Base-by-base conservation (phyloP, 1,139 yeast genomes). In the Saccharomycopsis hybrid region DNA sequence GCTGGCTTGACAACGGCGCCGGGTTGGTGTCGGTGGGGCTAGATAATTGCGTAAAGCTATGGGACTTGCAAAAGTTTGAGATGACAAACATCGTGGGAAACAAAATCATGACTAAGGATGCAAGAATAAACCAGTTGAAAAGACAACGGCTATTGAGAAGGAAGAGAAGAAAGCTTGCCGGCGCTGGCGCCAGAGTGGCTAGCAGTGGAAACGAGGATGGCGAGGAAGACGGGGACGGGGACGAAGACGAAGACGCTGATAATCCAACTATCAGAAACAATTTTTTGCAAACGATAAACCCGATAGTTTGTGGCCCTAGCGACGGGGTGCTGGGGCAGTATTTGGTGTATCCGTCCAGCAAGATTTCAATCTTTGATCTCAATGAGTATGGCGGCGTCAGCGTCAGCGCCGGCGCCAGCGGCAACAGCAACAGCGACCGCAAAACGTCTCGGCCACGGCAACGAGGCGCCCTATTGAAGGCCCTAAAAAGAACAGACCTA, bases 211-310 rank as follows among this genome's bases (percentile, higher is more conserved):
- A n/a, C n/a, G n/a, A n/a, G n/a, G n/a, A n/a, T n/a, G n/a, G n/a
- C n/a, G 11, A 43, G 32, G 18, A 28, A 28, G 18, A 33, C 27
- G 8, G 11, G 32, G 13, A 33, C 33, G 18, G 33, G 32, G 29
- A 33, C 25, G 30, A 36, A 9, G 39, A 18, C 25, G 45, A 40
- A 41, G 41, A 71, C 82, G 31, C 84, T 83, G 58, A 85, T 80
- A 60, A 94, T 94, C 0, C 90, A 92, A 0, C 65, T 81, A 76
- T 86, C 2, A 69, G 89, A 50, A 84, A 85, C 63, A 75, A 80
- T 55, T 77, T 48, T 59, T 72, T 53, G 39, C 73, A 57, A 67
- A 73, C 58, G 0, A 56, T 69, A 8, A 69, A 67, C 49, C 71
- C 73, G 31, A 61, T 68, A 42, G 67, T 78, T 49, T 55, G 65